Evolutionary conservation across 73 alveolate species (phyloP), one percentile per base, ranked within the genome.

Genomic region (Stentor roeselii): DNA sequence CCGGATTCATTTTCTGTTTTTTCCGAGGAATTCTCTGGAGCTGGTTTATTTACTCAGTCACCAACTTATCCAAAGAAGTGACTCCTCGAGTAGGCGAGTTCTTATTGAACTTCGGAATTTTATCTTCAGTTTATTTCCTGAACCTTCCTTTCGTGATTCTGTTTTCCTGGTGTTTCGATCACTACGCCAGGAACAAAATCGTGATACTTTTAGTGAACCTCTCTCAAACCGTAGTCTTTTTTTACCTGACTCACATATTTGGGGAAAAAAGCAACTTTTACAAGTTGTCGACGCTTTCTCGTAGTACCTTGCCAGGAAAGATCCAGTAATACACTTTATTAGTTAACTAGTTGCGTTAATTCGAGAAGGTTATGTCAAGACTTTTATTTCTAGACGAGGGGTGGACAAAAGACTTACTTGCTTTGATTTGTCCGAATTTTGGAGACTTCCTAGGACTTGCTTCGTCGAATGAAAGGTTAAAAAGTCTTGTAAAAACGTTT

Each of bases 31-130:
- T 15, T 15, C 14, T 37, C 14, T 76, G 30, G 36, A 27, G n/a
- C 6, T 76, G 84, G 85, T 76, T 76, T 76, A 1, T 76, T 14
- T 76, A 76, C 39, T n/a, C 34, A 35, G 34, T 76, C 0, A 76
- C 14, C n/a, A 21, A n/a, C 60, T n/a, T 41, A 27, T 76, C 32
- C 3, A 27, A 15, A 1, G 39, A 1, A 27, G 3, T 32, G 21
- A 39, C 27, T 37, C 38, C 0, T 14, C 27, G 39, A 30, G 76
- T 41, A 0, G 39, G 34, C n/a, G 6, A 78, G 32, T 76, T 76
- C 39, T 14, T 76, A 14, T n/a, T 39, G 30, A 14, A 15, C 6
- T 76, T 76, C 84, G 21, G 41, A 15, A 37, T 76, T 21, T 39
- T 76, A 34, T 15, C 60, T 2, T 76, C 84, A 0, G n/a, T 76